Percentiles rank a stretch among this genome's conserved stretches.
Evolutionary conservation across 2,329 filamentous ascomycete genomes (phyloP).

Genomic region (Cyclaneusma minus): DNA sequence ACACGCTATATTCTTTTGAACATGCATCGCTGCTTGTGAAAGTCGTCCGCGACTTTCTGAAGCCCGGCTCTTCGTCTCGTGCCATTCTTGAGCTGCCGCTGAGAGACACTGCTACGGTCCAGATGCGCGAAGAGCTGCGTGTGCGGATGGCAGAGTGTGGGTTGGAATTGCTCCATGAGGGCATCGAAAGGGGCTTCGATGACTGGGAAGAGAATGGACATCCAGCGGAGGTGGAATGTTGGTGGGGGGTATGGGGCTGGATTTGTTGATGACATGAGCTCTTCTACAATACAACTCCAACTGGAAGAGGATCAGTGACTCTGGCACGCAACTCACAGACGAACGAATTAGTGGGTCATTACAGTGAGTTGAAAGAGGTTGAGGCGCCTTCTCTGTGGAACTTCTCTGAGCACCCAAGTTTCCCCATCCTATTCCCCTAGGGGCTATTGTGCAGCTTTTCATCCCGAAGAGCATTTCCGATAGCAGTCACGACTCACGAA

Average conservation of each 20-base stretch:
- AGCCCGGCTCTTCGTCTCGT: slow-evolving; percentile 36
- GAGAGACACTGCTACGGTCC: slow-evolving; percentile 49
- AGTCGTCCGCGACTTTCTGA: slow-evolving; percentile 55
- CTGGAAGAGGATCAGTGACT: too few relatives aligned
- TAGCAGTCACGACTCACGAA: too few relatives aligned
- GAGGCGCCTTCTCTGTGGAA: too few relatives aligned
- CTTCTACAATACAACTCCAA: too few relatives aligned
- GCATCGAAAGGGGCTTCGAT: slow-evolving; percentile 49
- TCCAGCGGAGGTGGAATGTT: slow-evolving; percentile 41
- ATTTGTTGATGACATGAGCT: too few relatives aligned
- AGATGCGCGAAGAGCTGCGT: slow-evolving; percentile 47
- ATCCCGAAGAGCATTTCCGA: too few relatives aligned
- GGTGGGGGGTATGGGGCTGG: slow-evolving; percentile 60
- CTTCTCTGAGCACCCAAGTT: too few relatives aligned
- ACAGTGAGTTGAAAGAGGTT: too few relatives aligned
- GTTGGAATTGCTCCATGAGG: slow-evolving; percentile 39
- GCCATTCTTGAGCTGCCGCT: slow-evolving; percentile 71
- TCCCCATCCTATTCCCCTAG: too few relatives aligned
- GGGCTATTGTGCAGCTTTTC: too few relatives aligned
- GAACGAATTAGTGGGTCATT: too few relatives aligned
- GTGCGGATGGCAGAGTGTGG: slow-evolving; percentile 39
- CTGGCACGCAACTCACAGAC: too few relatives aligned
- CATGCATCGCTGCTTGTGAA: slow-evolving; percentile 63
- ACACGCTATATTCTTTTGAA: slow-evolving; percentile 72
- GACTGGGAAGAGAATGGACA: slow-evolving; percentile 51